Percentiles rank a stretch among this genome's conserved stretches.
phyloP scores from a whole-genome alignment of 2,329 filamentous ascomycete genomes.

The Aspergillus fructus region DNA sequence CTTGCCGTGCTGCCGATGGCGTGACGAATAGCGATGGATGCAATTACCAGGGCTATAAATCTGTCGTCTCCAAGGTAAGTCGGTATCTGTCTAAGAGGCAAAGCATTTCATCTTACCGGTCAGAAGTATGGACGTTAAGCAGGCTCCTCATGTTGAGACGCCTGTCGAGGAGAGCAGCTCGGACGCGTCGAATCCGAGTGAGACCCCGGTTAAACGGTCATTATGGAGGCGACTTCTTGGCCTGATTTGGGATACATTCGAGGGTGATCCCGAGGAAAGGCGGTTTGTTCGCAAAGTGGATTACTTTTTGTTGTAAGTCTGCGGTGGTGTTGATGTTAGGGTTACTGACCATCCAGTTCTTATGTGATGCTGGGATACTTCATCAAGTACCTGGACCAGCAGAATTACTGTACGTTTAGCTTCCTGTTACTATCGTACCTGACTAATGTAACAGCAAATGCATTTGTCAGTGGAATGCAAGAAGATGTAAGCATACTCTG shows the following conservation, averaged over 20 bases:
- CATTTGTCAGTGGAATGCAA: not conserved
- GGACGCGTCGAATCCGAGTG: not conserved
- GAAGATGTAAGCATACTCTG: not conserved
- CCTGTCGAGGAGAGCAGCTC: not conserved
- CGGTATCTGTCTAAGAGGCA: not conserved
- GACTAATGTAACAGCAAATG: not conserved
- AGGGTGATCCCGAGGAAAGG: not conserved
- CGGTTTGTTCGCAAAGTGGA: not conserved
- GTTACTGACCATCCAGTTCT: not conserved
- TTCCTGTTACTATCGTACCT: not conserved
- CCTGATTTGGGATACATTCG: not conserved
- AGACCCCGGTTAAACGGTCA: not conserved
- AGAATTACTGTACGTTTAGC: not conserved
- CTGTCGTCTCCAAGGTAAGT: too few species aligned
- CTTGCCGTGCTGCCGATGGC: not conserved
- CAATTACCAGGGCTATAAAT: not conserved
- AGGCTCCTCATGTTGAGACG: not conserved
- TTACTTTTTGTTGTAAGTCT: not conserved
- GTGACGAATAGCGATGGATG: not conserved
- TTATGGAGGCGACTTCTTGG: not conserved
- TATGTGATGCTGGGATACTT: not conserved
- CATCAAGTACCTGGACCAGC: not conserved
- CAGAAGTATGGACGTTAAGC: not conserved
- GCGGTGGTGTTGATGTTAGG: not conserved
- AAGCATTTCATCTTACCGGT: not conserved